Base-by-base conservation (phyloP, 75 land plant species). In the Isoetes taiwanensis region DNA sequence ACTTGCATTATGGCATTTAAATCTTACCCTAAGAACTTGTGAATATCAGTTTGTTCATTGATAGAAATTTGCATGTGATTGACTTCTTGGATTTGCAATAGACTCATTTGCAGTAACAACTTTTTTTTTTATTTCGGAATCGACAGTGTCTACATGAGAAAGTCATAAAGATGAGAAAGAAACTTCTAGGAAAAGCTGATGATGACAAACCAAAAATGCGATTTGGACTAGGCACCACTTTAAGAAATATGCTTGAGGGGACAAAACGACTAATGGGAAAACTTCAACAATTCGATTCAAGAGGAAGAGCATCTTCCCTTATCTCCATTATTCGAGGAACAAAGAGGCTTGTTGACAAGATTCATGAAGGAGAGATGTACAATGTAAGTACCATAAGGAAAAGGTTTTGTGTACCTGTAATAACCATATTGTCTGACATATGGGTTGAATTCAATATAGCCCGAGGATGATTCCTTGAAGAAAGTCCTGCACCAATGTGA, bases 381-480 rank as follows among this genome's bases (percentile, higher is more conserved):
- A 58, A 58, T 58, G 61, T 58, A 58, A 37, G 61, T 35, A 54
- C n/a, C n/a, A n/a, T n/a, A n/a, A n/a, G n/a, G n/a, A n/a, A n/a
- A n/a, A n/a, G n/a, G n/a, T n/a, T n/a, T n/a, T n/a, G n/a, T n/a
- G n/a, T n/a, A n/a, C n/a, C n/a, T n/a, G n/a, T n/a, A n/a, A n/a
- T n/a, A n/a, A n/a, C n/a, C n/a, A n/a, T n/a, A n/a, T n/a, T n/a
- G n/a, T n/a, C n/a, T n/a, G n/a, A n/a, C n/a, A n/a, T n/a, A n/a
- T n/a, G n/a, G n/a, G n/a, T n/a, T n/a, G n/a, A n/a, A n/a, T n/a
- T n/a, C n/a, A n/a, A n/a, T n/a, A n/a, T n/a, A n/a, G n/a, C n/a
- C n/a, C n/a, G n/a, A n/a, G n/a, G n/a, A n/a, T n/a, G n/a, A n/a
- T n/a, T n/a, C n/a, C n/a, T n/a, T n/a, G n/a, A n/a, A n/a, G n/a